Evolutionary conservation across 176 grass and related monocot genomes (phyloP).

Genomic region (Bonia amplexicaulis): DNA sequence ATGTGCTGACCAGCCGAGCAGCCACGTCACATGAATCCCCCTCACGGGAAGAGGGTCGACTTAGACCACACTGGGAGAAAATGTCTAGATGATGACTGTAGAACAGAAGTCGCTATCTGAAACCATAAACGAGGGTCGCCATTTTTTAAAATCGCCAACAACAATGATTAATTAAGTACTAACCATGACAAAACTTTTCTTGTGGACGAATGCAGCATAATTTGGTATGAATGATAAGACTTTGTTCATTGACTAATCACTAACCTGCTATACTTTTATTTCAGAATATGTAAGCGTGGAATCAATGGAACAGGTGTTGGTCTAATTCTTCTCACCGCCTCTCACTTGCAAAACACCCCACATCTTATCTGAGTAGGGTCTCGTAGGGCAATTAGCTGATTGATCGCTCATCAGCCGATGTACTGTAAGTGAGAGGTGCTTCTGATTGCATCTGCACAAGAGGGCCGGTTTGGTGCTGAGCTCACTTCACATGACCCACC

Average conservation of each 20-base stretch:
- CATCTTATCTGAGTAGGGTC: not conserved
- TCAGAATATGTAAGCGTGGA: not conserved
- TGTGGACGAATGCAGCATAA: not conserved
- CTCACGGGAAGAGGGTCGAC: not conserved
- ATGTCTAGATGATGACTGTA: not conserved
- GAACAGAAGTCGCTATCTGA: not conserved
- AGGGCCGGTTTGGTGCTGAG: constrained; percentile 23
- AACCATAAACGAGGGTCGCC: not conserved
- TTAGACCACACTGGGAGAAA: not conserved
- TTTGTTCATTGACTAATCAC: not conserved
- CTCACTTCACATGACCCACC: constrained; percentile 15
- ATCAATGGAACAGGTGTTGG: not conserved
- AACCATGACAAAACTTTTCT: not conserved
- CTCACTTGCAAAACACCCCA: not conserved
- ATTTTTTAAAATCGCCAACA: not conserved
- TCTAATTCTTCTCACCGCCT: not conserved
- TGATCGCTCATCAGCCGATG: constrained; percentile 20
- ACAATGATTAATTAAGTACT: not conserved
- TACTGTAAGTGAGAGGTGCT: not conserved
- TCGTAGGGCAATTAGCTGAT: not conserved
- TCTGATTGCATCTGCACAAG: not conserved
- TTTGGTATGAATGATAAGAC: not conserved
- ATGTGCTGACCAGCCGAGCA: not conserved
- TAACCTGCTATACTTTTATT: not conserved
- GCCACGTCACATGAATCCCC: not conserved